Conservation (phyloP, 2,329 filamentous ascomycete genomes). For the Aspergillus sp. region DNA sequence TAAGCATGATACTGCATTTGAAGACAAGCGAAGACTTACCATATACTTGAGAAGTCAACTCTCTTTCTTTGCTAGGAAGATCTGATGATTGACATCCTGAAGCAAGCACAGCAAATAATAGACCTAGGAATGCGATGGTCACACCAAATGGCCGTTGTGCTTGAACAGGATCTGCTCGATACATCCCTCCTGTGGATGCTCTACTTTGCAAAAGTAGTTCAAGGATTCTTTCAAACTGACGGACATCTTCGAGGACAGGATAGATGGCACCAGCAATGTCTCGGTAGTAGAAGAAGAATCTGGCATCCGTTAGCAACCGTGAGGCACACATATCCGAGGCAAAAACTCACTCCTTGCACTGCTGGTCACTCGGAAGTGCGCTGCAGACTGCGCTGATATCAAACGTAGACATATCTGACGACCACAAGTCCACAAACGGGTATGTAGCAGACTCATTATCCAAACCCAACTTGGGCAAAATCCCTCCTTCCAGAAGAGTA, state of each 20-base stretch:
- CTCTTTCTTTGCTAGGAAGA: conserved; percentile 52
- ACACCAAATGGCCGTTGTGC: conserved; percentile 53
- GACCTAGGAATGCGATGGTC: conserved; percentile 51
- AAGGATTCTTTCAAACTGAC: conserved; percentile 49
- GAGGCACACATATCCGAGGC: neutral
- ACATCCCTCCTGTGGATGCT: conserved; percentile 35
- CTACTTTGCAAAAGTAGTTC: conserved; percentile 49
- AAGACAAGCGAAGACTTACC: conserved; percentile 32
- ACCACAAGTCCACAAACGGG: conserved; percentile 60
- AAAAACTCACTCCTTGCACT: conserved; percentile 46
- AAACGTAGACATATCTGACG: conserved; percentile 52
- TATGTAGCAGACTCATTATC: conserved; percentile 61
- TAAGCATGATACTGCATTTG: conserved; percentile 18
- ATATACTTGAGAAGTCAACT: conserved; percentile 59
- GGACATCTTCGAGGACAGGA: conserved; percentile 53
- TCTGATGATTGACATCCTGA: conserved; percentile 57
- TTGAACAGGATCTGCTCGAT: conserved; percentile 39
- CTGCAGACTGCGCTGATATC: conserved; percentile 53
- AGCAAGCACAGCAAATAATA: conserved; percentile 57
- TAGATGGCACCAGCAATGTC: conserved; percentile 56
- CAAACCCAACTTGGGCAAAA: conserved; percentile 56
- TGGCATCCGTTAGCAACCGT: conserved; percentile 15
- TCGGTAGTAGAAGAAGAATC: conserved; percentile 52
- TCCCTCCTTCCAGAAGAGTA: conserved; percentile 54
- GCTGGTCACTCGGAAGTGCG: conserved; percentile 51